Evolutionary conservation across 805 yeast species (phyloP).

Genomic region (Kodamaea jinghongensis): DNA sequence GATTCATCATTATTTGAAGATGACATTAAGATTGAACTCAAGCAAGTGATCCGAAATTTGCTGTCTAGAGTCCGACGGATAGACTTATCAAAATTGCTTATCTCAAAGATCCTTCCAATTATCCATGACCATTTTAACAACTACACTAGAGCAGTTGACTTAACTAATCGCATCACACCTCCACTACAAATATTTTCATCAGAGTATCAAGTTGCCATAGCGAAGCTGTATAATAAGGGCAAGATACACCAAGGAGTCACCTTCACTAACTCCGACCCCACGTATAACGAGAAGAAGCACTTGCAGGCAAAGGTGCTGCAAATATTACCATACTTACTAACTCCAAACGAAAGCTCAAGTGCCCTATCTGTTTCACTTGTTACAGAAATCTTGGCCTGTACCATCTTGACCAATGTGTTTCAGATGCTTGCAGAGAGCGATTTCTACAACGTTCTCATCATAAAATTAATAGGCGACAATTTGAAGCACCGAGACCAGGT

Average conservation of each 20-base stretch:
- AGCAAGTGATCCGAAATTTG: constrained; percentile 39
- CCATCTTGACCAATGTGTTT: constrained; percentile 49
- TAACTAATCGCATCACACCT: constrained; percentile 12
- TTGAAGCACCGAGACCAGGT: constrained; percentile 76
- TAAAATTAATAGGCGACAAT: constrained; percentile 56
- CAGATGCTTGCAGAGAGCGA: constrained; percentile 66
- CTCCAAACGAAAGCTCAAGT: constrained; percentile 45
- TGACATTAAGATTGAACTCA: constrained; percentile 44
- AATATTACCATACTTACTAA: constrained; percentile 50
- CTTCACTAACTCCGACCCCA: constrained; percentile 28
- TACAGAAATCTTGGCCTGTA: constrained; percentile 60
- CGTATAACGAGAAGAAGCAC: constrained; percentile 46
- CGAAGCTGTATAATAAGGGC: constrained; percentile 47
- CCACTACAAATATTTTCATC: constrained; percentile 12
- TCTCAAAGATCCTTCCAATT: constrained; percentile 59
- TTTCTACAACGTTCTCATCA: constrained; percentile 67
- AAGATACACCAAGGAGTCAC: constrained; percentile 58
- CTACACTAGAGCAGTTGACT: constrained; percentile 45
- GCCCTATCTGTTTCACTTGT: constrained; percentile 49
- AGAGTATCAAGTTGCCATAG: constrained; percentile 41
- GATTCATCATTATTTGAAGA: constrained; percentile 28
- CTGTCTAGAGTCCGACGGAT: constrained; percentile 39
- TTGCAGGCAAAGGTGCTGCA: constrained; percentile 41
- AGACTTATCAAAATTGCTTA: constrained; percentile 57
- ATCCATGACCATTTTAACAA: constrained; percentile 60